Evolutionary conservation across 441 rosid species (phyloP).

Genomic region (Gossypium trilobum): DNA sequence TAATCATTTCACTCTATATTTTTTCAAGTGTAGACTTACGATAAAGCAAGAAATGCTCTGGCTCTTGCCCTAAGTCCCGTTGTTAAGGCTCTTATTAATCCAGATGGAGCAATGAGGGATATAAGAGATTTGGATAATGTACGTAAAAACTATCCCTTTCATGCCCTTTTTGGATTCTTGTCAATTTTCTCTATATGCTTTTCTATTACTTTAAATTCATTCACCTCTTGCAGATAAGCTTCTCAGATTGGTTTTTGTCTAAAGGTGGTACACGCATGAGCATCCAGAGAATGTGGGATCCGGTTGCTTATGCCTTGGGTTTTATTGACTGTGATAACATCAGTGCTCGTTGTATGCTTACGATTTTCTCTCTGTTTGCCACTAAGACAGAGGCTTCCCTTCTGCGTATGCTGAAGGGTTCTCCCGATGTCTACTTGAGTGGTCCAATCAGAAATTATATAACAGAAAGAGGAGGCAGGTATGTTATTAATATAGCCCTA

Average conservation of each 20-base stretch:
- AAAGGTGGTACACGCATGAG: slow-evolving; percentile 90
- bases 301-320: slow-evolving; percentile 96
- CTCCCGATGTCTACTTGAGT: slow-evolving; percentile 87
- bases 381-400: slow-evolving; percentile 96
- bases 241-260: slow-evolving; percentile 91
- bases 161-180: neutral
- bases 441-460: slow-evolving; percentile 90
- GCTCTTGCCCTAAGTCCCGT: slow-evolving; percentile 97
- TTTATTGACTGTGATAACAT: slow-evolving; percentile 96
- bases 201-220: slow-evolving; percentile 8
- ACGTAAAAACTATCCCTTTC: slow-evolving; percentile 24
- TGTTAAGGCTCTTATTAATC: slow-evolving; percentile 74
- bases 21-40: slow-evolving; percentile 53
- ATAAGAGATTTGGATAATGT: slow-evolving; percentile 79
- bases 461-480: slow-evolving; percentile 88
- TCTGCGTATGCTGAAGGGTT: slow-evolving; percentile 97
- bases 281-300: slow-evolving; percentile 99
- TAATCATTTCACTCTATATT: neutral
- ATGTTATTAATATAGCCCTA: slow-evolving; percentile 10
- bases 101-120: slow-evolving; percentile 85
- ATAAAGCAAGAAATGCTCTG: slow-evolving; percentile 85
- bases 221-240: slow-evolving; percentile 60
- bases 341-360: slow-evolving; percentile 98
- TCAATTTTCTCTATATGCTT: neutral
- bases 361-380: slow-evolving; percentile 94